A percentile compares a stretch with the other conserved stretches of the same genome.
Conservation (phyloP, 108 stramenopile species). For the Pseudonitzschia multiseries region DNA sequence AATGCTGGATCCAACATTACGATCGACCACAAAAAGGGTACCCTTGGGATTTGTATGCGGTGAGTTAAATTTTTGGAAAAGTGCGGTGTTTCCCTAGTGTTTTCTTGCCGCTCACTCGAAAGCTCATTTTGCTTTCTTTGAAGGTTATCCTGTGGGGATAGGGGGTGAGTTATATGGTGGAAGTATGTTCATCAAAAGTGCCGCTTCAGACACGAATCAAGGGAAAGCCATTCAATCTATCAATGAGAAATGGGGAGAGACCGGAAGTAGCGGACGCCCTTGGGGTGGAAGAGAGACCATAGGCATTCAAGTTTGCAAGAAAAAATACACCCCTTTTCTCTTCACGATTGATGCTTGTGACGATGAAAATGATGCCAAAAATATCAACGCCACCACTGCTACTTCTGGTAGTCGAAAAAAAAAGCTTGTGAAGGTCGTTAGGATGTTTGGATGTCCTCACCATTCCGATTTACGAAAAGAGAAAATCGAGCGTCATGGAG, state of each 20-base stretch:
- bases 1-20: neutral
- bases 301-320: constrained; percentile 87
- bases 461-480: constrained; percentile 62
- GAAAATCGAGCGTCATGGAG: constrained; percentile 66
- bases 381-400: neutral
- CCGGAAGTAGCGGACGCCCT: neutral
- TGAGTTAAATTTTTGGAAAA: neutral
- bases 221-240: constrained; percentile 78
- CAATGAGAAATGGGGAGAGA: constrained; percentile 72
- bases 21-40: constrained; percentile 51
- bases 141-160: constrained; percentile 64
- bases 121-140: neutral
- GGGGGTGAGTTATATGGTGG: constrained; percentile 85
- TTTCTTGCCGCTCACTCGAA: neutral
- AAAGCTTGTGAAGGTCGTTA: constrained; percentile 56
- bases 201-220: constrained; percentile 78
- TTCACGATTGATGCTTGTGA: constrained; percentile 38
- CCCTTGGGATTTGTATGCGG: constrained; percentile 89
- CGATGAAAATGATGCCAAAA: constrained; percentile 22
- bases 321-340: constrained; percentile 83
- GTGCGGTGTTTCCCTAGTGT: neutral
- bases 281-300: constrained; percentile 70
- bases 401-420: neutral
- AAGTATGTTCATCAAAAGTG: constrained; percentile 79
- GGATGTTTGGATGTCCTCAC: constrained; percentile 79